Evolutionary conservation across 257 asterid species (phyloP), one percentile per base, ranked within the genome.

Genomic region (Capsicum rhomboideum): DNA sequence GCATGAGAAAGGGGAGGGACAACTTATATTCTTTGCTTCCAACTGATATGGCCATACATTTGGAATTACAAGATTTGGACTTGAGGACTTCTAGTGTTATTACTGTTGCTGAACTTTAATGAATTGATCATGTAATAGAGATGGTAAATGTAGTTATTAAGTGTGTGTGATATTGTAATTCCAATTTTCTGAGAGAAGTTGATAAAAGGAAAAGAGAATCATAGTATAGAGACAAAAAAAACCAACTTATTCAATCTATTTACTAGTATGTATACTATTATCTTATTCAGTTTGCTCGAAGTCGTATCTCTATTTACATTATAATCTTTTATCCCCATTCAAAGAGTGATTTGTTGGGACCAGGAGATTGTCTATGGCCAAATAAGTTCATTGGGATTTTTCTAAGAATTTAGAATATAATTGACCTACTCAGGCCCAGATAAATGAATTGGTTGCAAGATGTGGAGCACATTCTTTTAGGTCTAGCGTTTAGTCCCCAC

Each of bases 401-500:
- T 64, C 28, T 49, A 64, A 79, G 53, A 82, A 74, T 26, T 78
- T 59, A 13, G 23, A 50, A 66, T 59, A 13, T 20, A 50, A 66
- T 49, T 84, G 87, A 71, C 93, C 88, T 87, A 85, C 71, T 86
- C 54, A 83, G 83, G 85, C 83, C 86, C 89, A 84, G 83, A 85
- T 86, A 55, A 86, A 89, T 49, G 81, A 49, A 49, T 49, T 52
- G 20, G 61, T 87, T 86, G 86, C 90, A 79, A 86, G 89, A 84
- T 88, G 86, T 86, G 82, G 84, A 79, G 77, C 88, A 61, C 87
- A 84, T 37, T 53, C 68, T 17, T 64, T 67, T 14, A 23, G 56
- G 87, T 80, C 86, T 86, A 84, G 86, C 84, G 31, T 82, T 87
- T 82, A 88, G 90, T 84, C 90, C 90, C 90, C 89, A 85, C 88